Percentiles rank a stretch among this genome's conserved stretches.
These are phyloP conservation scores for Diospyros lotus DNA, from an alignment of 148 eudicot genomes.

Conservation along the genomic window DNA sequence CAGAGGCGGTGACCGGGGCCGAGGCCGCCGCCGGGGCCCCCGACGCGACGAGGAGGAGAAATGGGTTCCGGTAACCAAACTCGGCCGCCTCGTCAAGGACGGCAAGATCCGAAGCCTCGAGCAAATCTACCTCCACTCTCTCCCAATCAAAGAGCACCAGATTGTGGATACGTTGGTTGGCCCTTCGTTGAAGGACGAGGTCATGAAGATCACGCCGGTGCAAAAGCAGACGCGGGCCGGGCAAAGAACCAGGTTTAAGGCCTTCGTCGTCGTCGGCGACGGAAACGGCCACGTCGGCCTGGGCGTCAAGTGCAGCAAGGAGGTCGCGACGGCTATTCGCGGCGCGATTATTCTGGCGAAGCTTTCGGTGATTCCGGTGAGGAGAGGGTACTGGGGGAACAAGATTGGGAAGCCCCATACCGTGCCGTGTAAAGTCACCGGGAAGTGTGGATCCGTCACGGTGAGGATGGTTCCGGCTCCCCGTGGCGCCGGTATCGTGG, in stretches of 20 bases:
- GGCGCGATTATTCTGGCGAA: conserved; percentile 69
- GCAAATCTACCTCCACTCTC: conserved; percentile 73
- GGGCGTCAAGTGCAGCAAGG: conserved; percentile 72
- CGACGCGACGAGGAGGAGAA: conserved; percentile 60
- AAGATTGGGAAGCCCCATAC: conserved; percentile 75
- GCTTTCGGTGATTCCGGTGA: conserved; percentile 62
- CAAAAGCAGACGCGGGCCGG: conserved; percentile 86
- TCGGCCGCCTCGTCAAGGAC: conserved; percentile 59
- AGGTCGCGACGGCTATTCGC: conserved; percentile 72
- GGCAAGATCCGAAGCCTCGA: conserved; percentile 44
- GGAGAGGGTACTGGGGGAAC: conserved; percentile 81
- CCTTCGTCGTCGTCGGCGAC: conserved; percentile 75
- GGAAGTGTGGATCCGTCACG: conserved; percentile 71
- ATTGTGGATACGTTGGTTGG: conserved; percentile 50
- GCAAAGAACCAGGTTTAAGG: conserved; percentile 77
- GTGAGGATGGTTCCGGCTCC: conserved; percentile 82
- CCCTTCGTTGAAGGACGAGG: conserved; percentile 61
- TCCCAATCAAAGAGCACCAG: conserved; percentile 64
- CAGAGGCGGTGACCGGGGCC: conserved; percentile 44
- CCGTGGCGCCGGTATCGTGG: conserved; percentile 72
- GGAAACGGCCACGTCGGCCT: conserved; percentile 68
- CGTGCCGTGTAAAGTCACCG: conserved; percentile 75
- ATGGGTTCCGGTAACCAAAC: conserved; percentile 77
- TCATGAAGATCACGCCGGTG: conserved; percentile 83
- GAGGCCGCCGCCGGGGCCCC: conserved; percentile 55